Evolutionary conservation across 2,329 filamentous ascomycete genomes (phyloP), one percentile per base, ranked within the genome.

Genomic region (Didymella exigua): DNA sequence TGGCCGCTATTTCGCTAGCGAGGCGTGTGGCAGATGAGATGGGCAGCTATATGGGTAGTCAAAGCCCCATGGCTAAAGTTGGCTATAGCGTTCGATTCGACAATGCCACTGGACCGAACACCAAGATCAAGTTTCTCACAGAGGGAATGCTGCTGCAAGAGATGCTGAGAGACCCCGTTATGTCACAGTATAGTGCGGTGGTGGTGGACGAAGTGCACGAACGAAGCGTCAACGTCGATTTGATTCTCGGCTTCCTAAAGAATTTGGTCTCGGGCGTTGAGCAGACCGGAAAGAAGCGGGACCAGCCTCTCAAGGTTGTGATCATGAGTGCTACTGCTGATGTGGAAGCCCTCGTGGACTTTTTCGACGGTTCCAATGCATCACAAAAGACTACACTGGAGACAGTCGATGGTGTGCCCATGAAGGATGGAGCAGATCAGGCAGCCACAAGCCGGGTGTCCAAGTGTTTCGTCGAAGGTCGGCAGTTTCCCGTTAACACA

Each of bases 241-340:
- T 99, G 23, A 82, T 97, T 9, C 81, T 96, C 23, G 95, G 95
- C 0, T 98, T 99, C 61, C 72, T 99, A 58, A 90, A 90, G 69
- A 88, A 89, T 57, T 84, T 98, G 41, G 78, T 95, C 1, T 79
- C 81, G 0, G 80, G 83, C 2, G 81, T 86, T 50, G 83, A 84
- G 31, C 80, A 84, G 38, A 86, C 89, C 6, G 85, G 89, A 4
- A 89, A 89, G 5, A 78, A 89, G 26, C 65, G 71, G 19, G 63
- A 68, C 24, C 53, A 66, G 45, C 87, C 89, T 1, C 78, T 99
- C 51, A 98, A 96, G 73, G 86, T 98, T 3, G 85, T 96, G 29
- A 85, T 98, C 70, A 99, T 99, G 95, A 97, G 93, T 81, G 95
- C 95, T 44, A 99, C 95, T 6, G 91, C 92, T 31, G 91, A 98